Base-by-base conservation (phyloP, 345 rosid genomes). In the Sapria himalayana region DNA sequence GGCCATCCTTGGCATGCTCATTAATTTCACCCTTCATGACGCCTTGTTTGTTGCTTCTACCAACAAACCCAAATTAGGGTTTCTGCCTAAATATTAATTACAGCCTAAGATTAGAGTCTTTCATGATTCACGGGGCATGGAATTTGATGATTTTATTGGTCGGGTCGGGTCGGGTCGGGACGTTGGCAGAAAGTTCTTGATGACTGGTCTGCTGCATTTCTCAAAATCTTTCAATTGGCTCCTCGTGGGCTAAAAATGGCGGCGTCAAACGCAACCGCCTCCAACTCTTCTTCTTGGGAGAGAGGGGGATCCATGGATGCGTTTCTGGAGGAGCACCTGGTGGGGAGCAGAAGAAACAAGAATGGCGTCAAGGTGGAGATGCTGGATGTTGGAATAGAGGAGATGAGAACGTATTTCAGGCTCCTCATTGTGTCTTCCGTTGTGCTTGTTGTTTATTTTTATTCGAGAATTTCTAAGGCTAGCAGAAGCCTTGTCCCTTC, bases 241-340 rank as follows among this genome's bases (percentile, higher is more conserved):
- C 78, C 70, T 1, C 51, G 10, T 14, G 70, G 67, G 23, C 46
- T 67, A 3, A 56, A 57, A 4, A 69, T 62, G 36, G 43, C 58
- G 48, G 61, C 33, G 35, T 44, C 68, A 11, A 73, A 67, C 52
- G 61, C 61, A 33, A 29, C 51, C 1, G 25, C 43, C 15, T 15
- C 74, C 11, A 41, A 52, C 19, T 33, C 36, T 22, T 78, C 74
- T 10, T 71, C 74, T 59, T 61, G 63, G 73, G n/a, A n/a, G n/a
- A n/a, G n/a, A n/a, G n/a, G n/a, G n/a, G 92, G 76, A 32, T 82
- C 99, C 0, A 84, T 91, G 8, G 99, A 91, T 4, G 99, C 82
- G 51, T 84, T 82, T 60, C 70, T 81, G 5, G 85, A 86, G 1
- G 89, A 94, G 23, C 81, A 86, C 73, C 58, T 84, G 44, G 65